A percentile compares a stretch with the other conserved stretches of the same genome.
phyloP scores from a whole-genome alignment of 2,329 filamentous ascomycete genomes.

The Sporothrix phasma region DNA sequence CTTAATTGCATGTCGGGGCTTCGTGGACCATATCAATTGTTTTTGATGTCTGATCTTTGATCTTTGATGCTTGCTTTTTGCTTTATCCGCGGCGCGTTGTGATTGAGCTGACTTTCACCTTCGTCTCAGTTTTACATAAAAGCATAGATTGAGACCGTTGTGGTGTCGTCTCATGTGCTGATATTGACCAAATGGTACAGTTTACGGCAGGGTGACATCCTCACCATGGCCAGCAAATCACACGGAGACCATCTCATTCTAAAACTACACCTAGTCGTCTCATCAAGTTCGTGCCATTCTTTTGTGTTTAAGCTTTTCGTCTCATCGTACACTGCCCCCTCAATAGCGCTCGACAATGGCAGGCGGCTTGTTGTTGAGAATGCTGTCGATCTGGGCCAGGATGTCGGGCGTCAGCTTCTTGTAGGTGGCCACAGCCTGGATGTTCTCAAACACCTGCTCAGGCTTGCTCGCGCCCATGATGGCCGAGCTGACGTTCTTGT shows the following conservation, averaged over 20 bases:
- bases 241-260: too few relatives aligned
- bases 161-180: too few relatives aligned
- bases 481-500: constrained; percentile 50
- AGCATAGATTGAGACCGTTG: too few relatives aligned
- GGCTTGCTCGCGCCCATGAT: constrained; percentile 51
- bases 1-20: background rate
- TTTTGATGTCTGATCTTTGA: too few relatives aligned
- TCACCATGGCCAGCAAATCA: background rate
- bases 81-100: too few relatives aligned
- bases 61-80: too few relatives aligned
- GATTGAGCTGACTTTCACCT: too few relatives aligned
- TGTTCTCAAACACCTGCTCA: constrained; percentile 51
- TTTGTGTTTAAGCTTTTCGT: background rate
- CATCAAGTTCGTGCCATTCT: too few relatives aligned
- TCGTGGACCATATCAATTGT: too few relatives aligned
- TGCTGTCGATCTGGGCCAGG: constrained; percentile 48
- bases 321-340: background rate
- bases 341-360: constrained; percentile 28
- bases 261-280: too few relatives aligned
- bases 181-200: too few relatives aligned
- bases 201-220: background rate
- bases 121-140: too few relatives aligned
- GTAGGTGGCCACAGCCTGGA: constrained; percentile 41
- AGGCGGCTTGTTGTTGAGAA: constrained; percentile 49
- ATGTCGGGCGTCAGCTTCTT: constrained; percentile 50